phyloP scores from a whole-genome alignment of 495 filamentous ascomycete species.

The Friedmanniomyces simplex region DNA sequence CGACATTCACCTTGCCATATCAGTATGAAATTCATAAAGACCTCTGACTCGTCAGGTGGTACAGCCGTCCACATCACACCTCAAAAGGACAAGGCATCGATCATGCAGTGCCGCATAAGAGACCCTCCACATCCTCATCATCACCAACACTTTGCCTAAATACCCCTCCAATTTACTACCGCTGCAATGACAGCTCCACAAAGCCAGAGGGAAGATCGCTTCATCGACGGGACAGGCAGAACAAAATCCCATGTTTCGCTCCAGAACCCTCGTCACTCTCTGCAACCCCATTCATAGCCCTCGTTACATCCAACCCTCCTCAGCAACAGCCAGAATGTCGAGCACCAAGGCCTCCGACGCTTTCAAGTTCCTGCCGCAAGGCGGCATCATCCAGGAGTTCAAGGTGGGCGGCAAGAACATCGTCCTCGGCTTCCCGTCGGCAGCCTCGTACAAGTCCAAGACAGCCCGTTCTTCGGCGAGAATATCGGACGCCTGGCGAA shows the following conservation, averaged over 20 bases:
- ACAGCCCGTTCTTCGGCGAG: slow-evolving; percentile 74
- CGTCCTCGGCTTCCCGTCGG: slow-evolving; percentile 69
- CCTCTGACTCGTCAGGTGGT: no score
- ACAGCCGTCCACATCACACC: no score
- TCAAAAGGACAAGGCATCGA: no score
- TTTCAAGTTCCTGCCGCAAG: slow-evolving; percentile 65
- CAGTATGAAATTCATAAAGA: no score
- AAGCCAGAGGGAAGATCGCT: neutral
- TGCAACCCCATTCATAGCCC: neutral
- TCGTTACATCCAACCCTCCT: neutral
- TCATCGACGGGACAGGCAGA: neutral
- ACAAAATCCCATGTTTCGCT: no score
- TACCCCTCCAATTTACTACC: no score
- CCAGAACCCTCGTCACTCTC: slow-evolving; percentile 28
- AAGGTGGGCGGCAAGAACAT: slow-evolving; percentile 67
- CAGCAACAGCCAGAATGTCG: slow-evolving; percentile 16
- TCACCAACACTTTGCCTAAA: no score
- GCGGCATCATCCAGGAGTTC: slow-evolving; percentile 82
- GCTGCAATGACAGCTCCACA: no score
- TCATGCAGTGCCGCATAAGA: no score
- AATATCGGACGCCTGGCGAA: slow-evolving; percentile 92
- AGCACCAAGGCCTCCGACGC: slow-evolving; percentile 8
- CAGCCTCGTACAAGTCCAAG: slow-evolving; percentile 59
- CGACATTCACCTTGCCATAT: no score
- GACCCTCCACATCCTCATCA: no score